Evolutionary conservation across 2,329 filamentous ascomycete genomes (phyloP).

Genomic region (Zasmidium angulare): DNA sequence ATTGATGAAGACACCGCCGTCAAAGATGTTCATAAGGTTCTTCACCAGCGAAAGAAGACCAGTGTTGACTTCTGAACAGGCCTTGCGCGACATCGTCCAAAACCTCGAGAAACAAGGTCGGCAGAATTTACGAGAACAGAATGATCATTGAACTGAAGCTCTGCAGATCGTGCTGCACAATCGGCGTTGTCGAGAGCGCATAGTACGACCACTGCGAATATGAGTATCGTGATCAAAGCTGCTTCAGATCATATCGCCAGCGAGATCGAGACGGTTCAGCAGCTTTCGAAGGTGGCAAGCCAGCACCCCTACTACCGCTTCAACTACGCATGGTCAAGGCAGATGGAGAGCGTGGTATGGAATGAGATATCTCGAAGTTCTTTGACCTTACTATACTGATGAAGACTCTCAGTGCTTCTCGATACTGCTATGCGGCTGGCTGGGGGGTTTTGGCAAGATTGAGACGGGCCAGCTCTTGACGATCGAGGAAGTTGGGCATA

Average conservation of each 20-base stretch:
- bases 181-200: constrained; percentile 86
- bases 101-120: constrained; percentile 64
- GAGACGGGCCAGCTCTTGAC: constrained; percentile 67
- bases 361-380: background rate
- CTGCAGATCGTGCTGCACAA: constrained; percentile 68
- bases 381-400: background rate
- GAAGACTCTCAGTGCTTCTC: constrained; percentile 50
- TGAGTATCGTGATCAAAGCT: constrained; percentile 66
- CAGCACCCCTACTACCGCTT: constrained; percentile 98
- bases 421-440: constrained; percentile 68
- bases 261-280: constrained; percentile 68
- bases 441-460: constrained; percentile 66
- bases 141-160: background rate
- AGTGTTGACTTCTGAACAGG: constrained; percentile 41
- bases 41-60: background rate
- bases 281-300: constrained; percentile 72
- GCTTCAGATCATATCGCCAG: constrained; percentile 69
- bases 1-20: constrained; percentile 84
- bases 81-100: constrained; percentile 78
- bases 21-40: constrained; percentile 59
- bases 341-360: constrained; percentile 74
- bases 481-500: constrained; percentile 80
- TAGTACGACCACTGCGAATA: constrained; percentile 69
- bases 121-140: background rate
- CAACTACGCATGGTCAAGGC: constrained; percentile 81